Conservation (phyloP, 225 moss, liverwort and hornwort genomes). For the Climacium dendroides region DNA sequence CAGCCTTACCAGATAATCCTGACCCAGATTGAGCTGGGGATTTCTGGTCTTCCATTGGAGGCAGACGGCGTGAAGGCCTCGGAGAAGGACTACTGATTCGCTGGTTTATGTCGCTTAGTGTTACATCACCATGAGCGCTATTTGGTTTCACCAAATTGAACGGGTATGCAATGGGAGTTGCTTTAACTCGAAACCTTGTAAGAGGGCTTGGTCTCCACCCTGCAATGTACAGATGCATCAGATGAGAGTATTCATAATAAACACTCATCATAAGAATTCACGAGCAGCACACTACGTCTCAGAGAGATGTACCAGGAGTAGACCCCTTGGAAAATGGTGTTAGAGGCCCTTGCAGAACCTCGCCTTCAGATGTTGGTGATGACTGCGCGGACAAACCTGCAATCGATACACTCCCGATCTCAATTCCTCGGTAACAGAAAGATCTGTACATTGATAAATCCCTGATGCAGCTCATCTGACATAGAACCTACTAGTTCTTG, state of each 20-base stretch:
- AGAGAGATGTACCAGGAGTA: slow-evolving; percentile 22
- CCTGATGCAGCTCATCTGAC: neutral
- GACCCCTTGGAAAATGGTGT: slow-evolving; percentile 50
- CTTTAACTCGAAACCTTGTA: slow-evolving; percentile 41
- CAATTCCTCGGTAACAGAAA: neutral
- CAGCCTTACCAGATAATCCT: slow-evolving; percentile 75
- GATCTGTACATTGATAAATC: too few species aligned
- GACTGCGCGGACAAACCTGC: slow-evolving; percentile 12
- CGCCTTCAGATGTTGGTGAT: slow-evolving; percentile 37
- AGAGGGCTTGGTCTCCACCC: slow-evolving; percentile 54
- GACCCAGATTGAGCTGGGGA: slow-evolving; percentile 30
- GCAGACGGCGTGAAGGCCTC: slow-evolving; percentile 19
- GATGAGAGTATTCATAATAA: neutral
- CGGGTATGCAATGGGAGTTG: slow-evolving; percentile 77
- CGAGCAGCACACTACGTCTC: neutral
- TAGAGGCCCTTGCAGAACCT: slow-evolving; percentile 48
- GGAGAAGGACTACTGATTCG: slow-evolving; percentile 61
- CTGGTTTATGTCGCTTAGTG: slow-evolving; percentile 74
- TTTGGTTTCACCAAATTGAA: slow-evolving; percentile 86
- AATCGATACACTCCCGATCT: neutral
- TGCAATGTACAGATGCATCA: neutral
- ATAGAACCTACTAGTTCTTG: too few species aligned
- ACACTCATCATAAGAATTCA: neutral
- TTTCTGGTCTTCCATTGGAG: slow-evolving; percentile 16
- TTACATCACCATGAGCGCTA: slow-evolving; percentile 78